Evolutionary conservation across 495 filamentous ascomycete species (phyloP).

Genomic region (Aspergillus indologenus): DNA sequence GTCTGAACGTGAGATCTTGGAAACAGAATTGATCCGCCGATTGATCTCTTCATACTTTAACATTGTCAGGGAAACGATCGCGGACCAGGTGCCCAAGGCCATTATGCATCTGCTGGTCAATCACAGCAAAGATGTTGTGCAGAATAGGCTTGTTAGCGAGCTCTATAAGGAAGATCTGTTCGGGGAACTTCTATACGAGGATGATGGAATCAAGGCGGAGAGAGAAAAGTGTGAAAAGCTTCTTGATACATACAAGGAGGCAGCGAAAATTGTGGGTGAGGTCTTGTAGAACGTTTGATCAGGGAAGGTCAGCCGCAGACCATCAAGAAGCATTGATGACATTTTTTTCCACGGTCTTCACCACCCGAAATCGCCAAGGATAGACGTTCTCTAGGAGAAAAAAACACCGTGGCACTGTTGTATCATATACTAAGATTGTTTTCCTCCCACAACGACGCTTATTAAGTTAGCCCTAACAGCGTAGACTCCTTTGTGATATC

Average conservation of each 20-base stretch:
- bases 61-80: conserved; percentile 94
- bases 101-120: conserved; percentile 99
- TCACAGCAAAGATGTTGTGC: conserved; percentile 94
- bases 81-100: conserved; percentile 96
- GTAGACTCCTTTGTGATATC: no score
- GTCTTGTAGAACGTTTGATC: conserved; percentile 63
- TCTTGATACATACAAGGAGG: conserved; percentile 90
- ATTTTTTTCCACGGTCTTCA: neutral
- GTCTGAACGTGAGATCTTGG: conserved; percentile 92
- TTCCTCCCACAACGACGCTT: neutral
- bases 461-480: no score
- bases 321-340: neutral
- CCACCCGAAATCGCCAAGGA: no score
- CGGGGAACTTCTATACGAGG: conserved; percentile 91
- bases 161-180: conserved; percentile 94
- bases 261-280: conserved; percentile 95
- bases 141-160: conserved; percentile 93
- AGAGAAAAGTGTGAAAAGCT: conserved; percentile 97
- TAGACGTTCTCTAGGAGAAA: neutral
- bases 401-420: neutral
- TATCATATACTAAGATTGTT: neutral
- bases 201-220: conserved; percentile 94
- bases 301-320: neutral
- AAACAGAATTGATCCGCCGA: conserved; percentile 94
- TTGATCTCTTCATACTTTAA: conserved; percentile 98